Conservation (phyloP, 371 early-diverging fungal genomes). For the Mucor circinelloides region DNA sequence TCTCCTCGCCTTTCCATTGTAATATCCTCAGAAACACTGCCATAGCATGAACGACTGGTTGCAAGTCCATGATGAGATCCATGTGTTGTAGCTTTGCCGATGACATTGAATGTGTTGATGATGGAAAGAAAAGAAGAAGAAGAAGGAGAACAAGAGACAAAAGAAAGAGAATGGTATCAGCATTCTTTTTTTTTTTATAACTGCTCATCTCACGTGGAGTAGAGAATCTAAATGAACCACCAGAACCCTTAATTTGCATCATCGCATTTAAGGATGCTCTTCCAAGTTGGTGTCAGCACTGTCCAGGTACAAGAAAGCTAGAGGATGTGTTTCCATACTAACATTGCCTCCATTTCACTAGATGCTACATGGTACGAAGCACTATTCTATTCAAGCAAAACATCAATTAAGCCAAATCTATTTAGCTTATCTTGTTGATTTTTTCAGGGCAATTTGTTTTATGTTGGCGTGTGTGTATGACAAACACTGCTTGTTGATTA, state of each 20-base stretch:
- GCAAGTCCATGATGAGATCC: background rate
- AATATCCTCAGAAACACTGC: background rate
- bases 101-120: background rate
- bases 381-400: background rate
- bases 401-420: background rate
- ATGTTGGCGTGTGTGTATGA: background rate
- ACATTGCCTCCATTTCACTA: background rate
- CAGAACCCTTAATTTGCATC: background rate
- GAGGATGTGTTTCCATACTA: background rate
- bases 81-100: background rate
- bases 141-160: background rate
- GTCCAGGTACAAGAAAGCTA: background rate
- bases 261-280: background rate
- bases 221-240: background rate
- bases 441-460: background rate
- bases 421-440: background rate
- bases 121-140: background rate
- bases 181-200: background rate
- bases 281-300: too few species aligned
- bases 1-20: conserved; percentile 3
- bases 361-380: background rate
- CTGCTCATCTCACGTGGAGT: background rate
- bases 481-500: background rate
- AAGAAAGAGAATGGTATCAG: background rate
- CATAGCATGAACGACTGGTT: background rate